Base-by-base conservation (phyloP, 2,329 filamentous ascomycete species). In the Nemania sp. region DNA sequence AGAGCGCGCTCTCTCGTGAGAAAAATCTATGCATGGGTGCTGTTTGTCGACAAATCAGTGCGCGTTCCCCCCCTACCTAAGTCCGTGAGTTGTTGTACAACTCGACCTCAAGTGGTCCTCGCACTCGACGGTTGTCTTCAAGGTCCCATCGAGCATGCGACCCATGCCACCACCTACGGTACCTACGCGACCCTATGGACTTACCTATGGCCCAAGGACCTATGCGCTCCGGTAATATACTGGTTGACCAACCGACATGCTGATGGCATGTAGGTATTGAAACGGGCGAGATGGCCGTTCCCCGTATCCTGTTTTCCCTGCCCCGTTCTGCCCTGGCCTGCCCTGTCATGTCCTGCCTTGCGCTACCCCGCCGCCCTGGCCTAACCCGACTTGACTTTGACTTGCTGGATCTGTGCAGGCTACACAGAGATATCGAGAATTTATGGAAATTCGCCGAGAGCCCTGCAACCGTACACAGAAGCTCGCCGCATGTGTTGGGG, bases 111-210 rank as follows among this genome's bases (percentile, higher is more conserved):
- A 56, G 59, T 66, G 58, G 51, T 53, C 35, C 53, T 54, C 65
- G 41, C 57, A 35, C 49, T 57, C 35, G 52, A 64, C 45, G 27
- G 43, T 58, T 59, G 38, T 45, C 56, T 43, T 64, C 60, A 60
- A 64, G 55, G 68, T 72, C 55, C 45, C 68, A 70, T 70, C 58
- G 61, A 60, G 63, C 49, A 69, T 70, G 64, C 64, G 52, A 64
- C 62, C 56, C 58, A 61, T 45, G 58, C 58, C 32, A 56, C 57
- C 54, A 56, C 57, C 54, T 49, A 53, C 47, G 47, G 11, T 54
- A 35, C 51, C n/a, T 32, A 54, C n/a, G 51, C 51, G 51, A 56
- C 53, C 41, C 15, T n/a, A 45, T 45, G 41, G 41, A 20, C 41
- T 3, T 45, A 20, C 41, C 3, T 45, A 45, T n/a, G 41, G 18